These are phyloP conservation scores for Paraconiothyrium brasiliense DNA, from an alignment of 2,329 filamentous ascomycete genomes.

Conservation along the genomic window DNA sequence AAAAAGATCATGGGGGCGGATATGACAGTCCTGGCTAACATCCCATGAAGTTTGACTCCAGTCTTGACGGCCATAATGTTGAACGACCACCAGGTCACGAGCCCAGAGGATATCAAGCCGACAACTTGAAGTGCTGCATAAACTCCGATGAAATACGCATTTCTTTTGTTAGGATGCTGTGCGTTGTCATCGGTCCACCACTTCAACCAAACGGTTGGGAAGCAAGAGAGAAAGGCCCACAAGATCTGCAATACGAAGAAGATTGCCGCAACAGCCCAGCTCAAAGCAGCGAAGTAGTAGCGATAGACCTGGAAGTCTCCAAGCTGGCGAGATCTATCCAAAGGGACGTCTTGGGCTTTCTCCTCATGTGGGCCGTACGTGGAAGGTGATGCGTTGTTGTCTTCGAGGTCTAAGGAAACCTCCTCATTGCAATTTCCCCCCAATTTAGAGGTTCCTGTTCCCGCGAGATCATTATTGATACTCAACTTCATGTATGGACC, in stretches of 20 bases:
- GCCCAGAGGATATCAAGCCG: not conserved
- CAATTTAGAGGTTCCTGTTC: no score
- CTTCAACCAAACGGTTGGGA: constrained; percentile 1
- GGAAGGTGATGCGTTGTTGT: not conserved
- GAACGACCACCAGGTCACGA: constrained; percentile 10
- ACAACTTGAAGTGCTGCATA: constrained; percentile 4
- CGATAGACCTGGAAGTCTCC: not conserved
- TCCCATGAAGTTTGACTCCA: constrained; percentile 15
- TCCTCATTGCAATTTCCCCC: no score
- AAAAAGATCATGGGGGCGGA: constrained; percentile 4
- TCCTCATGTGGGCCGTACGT: constrained; percentile 22
- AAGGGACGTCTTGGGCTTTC: not conserved
- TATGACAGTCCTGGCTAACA: constrained; percentile 3
- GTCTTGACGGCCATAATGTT: constrained; percentile 3
- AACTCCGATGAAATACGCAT: not conserved
- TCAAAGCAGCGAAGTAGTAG: not conserved
- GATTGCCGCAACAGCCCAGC: not conserved
- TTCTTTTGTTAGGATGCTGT: not conserved
- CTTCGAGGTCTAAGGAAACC: no score
- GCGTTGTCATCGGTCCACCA: constrained; percentile 5
- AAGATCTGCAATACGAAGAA: constrained; percentile 5
- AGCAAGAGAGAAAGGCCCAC: constrained; percentile 11
- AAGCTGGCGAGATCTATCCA: constrained; percentile 2
- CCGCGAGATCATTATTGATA: no score
- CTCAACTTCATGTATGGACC: no score